Evolutionary conservation across 331 rosid genomes (phyloP), one percentile per base, ranked within the genome.

Genomic region (Dryas integrifolia): DNA sequence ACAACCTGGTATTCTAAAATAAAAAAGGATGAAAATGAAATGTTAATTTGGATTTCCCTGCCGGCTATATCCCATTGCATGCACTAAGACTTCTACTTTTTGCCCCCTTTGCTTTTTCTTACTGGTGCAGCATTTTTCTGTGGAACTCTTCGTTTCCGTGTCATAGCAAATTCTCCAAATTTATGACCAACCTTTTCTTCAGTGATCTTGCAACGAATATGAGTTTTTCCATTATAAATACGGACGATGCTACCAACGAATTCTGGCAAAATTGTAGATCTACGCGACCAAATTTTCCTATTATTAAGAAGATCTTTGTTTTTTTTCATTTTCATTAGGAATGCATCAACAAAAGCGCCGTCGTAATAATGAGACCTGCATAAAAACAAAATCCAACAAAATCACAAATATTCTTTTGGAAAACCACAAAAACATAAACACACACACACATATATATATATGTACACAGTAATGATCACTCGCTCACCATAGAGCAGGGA

Each of bases 141-240:
- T 5, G 38, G 72, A 57, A 72, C 39, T 58, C 44, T 78, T 14
- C 77, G 77, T 47, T 78, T 71, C 63, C 82, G 68, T 7, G 82
- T 78, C 64, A 72, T 49, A 48, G 82, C 82, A 65, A 78, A 78
- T 64, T 78, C 82, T 49, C 77, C 77, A 50, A 78, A 78, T 24
- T 78, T 78, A 43, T 78, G 82, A 47, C 82, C 77, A 4, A 78
- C 77, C 69, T 78, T 78, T 46, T 78, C 82, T 58, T 78, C 77
- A 0, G 77, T 78, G 73, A 78, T 72, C 76, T 78, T 78, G 65
- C 77, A 64, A 48, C 59, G 72, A 13, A 72, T 24, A 58, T 64
- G 73, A 65, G 60, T 18, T 49, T 78, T 78, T 49, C 82, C 82
- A 4, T 78, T 78, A 63, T 78, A 65, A 8, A 72, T 65, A 38